phyloP scores from a whole-genome alignment of 176 grass and related monocot species.

The Oryza australiensis region DNA sequence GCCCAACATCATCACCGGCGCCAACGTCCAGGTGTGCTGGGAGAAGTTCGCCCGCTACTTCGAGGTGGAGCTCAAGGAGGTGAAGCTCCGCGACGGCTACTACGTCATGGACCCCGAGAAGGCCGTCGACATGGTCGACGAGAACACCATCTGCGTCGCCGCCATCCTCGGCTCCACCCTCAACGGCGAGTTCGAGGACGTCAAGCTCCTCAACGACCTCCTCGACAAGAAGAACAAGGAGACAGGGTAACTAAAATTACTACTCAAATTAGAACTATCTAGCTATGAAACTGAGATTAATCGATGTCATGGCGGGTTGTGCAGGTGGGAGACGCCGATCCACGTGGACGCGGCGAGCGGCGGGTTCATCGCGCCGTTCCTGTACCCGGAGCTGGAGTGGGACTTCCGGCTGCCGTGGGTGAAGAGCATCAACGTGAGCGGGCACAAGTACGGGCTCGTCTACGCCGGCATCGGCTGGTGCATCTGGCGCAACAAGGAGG shows the following conservation, averaged over 20 bases:
- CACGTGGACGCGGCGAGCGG: slow-evolving; percentile 97
- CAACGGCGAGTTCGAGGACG: slow-evolving; percentile 99
- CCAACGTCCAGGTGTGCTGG: slow-evolving; percentile 99
- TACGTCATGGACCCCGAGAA: slow-evolving; percentile 97
- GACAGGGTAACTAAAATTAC: slow-evolving; percentile 51
- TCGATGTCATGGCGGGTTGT: neutral
- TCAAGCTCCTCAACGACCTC: slow-evolving; percentile 86
- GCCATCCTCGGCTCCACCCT: slow-evolving; percentile 97
- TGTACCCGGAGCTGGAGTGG: slow-evolving; percentile 96
- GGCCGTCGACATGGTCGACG: slow-evolving; percentile 89
- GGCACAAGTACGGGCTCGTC: slow-evolving; percentile 98
- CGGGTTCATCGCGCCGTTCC: slow-evolving; percentile 98
- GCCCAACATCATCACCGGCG: slow-evolving; percentile 98
- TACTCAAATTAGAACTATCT: neutral
- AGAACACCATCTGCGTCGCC: slow-evolving; percentile 96
- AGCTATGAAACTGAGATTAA: neutral
- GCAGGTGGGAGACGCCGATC: slow-evolving; percentile 75
- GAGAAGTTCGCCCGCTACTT: slow-evolving; percentile 98
- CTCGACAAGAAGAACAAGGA: slow-evolving; percentile 60
- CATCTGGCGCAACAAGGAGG: slow-evolving; percentile 88
- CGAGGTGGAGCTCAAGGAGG: slow-evolving; percentile 94
- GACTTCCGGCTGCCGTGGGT: slow-evolving; percentile 85
- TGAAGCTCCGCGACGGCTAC: slow-evolving; percentile 89
- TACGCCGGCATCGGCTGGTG: slow-evolving; percentile 96
- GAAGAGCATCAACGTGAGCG: slow-evolving; percentile 99